phyloP scores from a whole-genome alignment of 331 rosid species.

The Rhamnella rubrinervis region DNA sequence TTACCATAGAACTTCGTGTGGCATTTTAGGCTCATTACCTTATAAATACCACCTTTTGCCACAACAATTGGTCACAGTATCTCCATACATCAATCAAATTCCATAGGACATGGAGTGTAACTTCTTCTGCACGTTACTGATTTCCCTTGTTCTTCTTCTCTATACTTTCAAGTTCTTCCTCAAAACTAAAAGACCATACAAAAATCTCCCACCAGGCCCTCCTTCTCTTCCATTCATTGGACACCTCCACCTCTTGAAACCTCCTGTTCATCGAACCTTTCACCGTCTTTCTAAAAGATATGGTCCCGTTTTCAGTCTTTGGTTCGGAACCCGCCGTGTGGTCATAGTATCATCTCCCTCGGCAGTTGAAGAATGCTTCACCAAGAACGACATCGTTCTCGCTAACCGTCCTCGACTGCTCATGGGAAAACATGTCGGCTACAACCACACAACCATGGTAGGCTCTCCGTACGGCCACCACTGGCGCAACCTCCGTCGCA shows the following conservation, averaged over 20 bases:
- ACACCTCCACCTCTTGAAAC: constrained; percentile 45
- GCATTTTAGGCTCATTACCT: no score
- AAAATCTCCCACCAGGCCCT: constrained; percentile 44
- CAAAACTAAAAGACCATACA: constrained; percentile 2
- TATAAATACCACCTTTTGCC: no score
- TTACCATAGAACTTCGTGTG: no score
- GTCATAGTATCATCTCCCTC: constrained; percentile 47
- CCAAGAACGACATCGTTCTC: constrained; percentile 45
- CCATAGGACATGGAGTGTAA: constrained; percentile 24
- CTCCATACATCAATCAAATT: no score
- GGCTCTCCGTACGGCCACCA: constrained; percentile 40
- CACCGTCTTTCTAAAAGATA: constrained; percentile 35
- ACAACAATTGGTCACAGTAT: no score
- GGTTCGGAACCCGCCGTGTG: constrained; percentile 31
- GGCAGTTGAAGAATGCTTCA: constrained; percentile 54
- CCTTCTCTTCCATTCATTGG: constrained; percentile 52
- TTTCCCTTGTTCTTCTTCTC: constrained; percentile 12
- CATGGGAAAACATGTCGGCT: constrained; percentile 37
- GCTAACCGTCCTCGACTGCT: constrained; percentile 41
- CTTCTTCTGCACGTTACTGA: not conserved
- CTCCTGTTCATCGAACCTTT: constrained; percentile 33
- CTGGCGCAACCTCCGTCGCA: constrained; percentile 64
- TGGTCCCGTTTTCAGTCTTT: constrained; percentile 44
- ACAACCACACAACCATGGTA: constrained; percentile 23
- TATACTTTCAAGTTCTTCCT: constrained; percentile 20